Percentiles rank a stretch among this genome's conserved stretches.
These are phyloP conservation scores for Leccinum imitatum DNA, from an alignment of 768 basidiomycete species.

Conservation along the genomic window DNA sequence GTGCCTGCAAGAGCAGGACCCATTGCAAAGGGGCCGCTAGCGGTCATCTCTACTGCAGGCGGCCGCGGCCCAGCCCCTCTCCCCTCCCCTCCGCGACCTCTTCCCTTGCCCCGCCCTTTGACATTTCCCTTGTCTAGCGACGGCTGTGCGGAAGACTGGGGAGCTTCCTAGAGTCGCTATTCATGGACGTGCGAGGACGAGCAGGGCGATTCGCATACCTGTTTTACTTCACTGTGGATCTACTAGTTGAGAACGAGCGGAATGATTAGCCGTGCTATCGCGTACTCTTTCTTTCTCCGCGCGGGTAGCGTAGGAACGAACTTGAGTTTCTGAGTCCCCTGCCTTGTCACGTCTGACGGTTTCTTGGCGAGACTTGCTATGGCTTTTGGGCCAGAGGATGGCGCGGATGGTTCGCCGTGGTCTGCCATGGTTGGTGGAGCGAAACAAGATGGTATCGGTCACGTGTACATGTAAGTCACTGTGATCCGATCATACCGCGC, in stretches of 20 bases:
- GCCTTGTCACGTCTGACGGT: constrained; percentile 66
- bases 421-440: constrained; percentile 16
- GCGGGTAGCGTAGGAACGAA: constrained; percentile 76
- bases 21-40: constrained; percentile 86
- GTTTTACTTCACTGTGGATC: constrained; percentile 56
- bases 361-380: constrained; percentile 76
- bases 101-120: constrained; percentile 46
- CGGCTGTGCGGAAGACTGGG: constrained; percentile 31
- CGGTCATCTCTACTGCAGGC: constrained; percentile 69
- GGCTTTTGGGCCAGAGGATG: constrained; percentile 49
- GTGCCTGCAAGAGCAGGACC: constrained; percentile 71
- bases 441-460: constrained; percentile 5
- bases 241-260: constrained; percentile 14
- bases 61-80: constrained; percentile 46
- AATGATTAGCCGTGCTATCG: constrained; percentile 20
- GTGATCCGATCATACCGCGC: background rate
- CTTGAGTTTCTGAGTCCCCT: constrained; percentile 75
- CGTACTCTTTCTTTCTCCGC: constrained; percentile 80
- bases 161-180: constrained; percentile 45
- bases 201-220: constrained; percentile 41
- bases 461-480: constrained; percentile 12
- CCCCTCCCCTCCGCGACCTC: constrained; percentile 54
- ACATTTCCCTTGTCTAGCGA: constrained; percentile 43
- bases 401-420: constrained; percentile 11
- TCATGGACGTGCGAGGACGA: constrained; percentile 1